Conservation (phyloP, 495 filamentous ascomycete genomes). For the Delitschia confertaspora region DNA sequence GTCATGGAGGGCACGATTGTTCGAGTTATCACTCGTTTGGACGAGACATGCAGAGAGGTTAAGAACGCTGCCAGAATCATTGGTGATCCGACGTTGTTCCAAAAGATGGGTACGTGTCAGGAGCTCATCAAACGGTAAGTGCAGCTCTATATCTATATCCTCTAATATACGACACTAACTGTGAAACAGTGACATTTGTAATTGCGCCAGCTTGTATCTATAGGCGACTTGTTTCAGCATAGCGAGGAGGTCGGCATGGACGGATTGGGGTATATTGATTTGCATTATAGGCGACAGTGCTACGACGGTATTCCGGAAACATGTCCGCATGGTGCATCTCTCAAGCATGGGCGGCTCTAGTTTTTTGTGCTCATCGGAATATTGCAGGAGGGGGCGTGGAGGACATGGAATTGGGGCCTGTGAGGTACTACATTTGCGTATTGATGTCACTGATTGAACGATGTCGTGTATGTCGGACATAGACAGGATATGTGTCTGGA, state of each 20-base stretch:
- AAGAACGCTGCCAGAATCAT: conserved; percentile 95
- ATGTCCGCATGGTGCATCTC: no score
- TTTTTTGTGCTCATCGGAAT: neutral
- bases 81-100: conserved; percentile 85
- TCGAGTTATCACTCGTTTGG: conserved; percentile 78
- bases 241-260: conserved; percentile 7
- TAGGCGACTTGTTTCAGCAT: conserved; percentile 8
- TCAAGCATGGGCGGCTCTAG: no score
- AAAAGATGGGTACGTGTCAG: conserved; percentile 93
- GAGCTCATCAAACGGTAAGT: conserved; percentile 88
- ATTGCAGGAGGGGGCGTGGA: conserved; percentile 4
- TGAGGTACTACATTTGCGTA: neutral
- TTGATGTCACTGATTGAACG: neutral
- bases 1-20: conserved; percentile 97
- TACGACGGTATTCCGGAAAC: no score
- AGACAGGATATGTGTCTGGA: no score
- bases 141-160: conserved; percentile 42
- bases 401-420: neutral
- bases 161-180: conserved; percentile 17
- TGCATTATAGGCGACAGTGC: no score
- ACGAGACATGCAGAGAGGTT: conserved; percentile 94
- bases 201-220: conserved; percentile 26
- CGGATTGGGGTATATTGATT: neutral
- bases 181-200: conserved; percentile 25
- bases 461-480: conserved; percentile 1